Conservation (phyloP, 495 filamentous ascomycete genomes). For the Tirmania nivea region DNA sequence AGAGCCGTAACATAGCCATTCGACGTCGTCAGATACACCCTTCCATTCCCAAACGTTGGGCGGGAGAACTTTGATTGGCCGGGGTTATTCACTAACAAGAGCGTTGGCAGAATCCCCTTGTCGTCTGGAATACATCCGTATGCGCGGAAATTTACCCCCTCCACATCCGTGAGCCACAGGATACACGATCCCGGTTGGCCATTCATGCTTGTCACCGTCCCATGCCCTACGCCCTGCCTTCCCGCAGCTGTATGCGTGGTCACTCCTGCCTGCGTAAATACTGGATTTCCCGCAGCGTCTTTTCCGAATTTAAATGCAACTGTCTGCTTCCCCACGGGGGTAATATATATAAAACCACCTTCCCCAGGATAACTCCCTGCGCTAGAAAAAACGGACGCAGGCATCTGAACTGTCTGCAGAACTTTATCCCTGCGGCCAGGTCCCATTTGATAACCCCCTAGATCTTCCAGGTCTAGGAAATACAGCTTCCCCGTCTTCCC, state of each 20-base stretch:
- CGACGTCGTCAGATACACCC: conserved; percentile 18
- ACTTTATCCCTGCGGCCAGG: conserved; percentile 20
- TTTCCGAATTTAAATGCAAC: conserved; percentile 23
- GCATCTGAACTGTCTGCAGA: conserved; percentile 19
- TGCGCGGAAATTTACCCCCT: conserved; percentile 23
- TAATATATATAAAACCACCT: conserved; percentile 26
- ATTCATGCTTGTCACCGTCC: conserved; percentile 23
- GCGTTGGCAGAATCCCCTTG: conserved; percentile 16
- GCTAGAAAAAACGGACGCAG: conserved; percentile 22
- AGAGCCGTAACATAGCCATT: conserved; percentile 21
- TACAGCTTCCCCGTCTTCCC: conserved; percentile 20
- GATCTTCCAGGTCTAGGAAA: conserved; percentile 18
- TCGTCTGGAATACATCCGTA: conserved; percentile 25
- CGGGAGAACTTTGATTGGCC: conserved; percentile 23
- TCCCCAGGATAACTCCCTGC: conserved; percentile 25
- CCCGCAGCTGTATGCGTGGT: conserved; percentile 18
- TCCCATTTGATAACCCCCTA: conserved; percentile 22
- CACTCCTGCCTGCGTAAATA: conserved; percentile 22
- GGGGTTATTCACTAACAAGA: conserved; percentile 21
- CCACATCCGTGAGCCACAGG: conserved; percentile 23
- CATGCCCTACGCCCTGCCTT: conserved; percentile 22
- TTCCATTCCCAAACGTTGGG: conserved; percentile 23
- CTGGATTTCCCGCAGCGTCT: conserved; percentile 17
- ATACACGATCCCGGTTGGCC: conserved; percentile 23
- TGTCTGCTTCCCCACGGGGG: conserved; percentile 21